Base-by-base conservation (phyloP, 345 rosid genomes). In the Eutrema heterophyllum region DNA sequence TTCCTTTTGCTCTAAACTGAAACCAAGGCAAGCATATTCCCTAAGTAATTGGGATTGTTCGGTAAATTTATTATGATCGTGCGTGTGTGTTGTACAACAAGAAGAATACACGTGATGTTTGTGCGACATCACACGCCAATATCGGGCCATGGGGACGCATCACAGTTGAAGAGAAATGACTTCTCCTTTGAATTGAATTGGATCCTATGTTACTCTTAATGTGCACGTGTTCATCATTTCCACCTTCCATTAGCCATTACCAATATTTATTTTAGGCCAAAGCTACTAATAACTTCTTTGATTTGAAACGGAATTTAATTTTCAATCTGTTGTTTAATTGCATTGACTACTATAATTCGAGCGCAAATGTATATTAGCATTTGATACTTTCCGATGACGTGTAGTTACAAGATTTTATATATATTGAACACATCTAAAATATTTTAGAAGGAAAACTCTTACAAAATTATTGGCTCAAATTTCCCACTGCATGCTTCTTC, bases 91-190 rank as follows among this genome's bases (percentile, higher is more conserved):
- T 48, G 72, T 66, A 66, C 41, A 39, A 48, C 9, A 57, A 58
- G 26, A 38, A 66, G 52, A 74, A 29, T 46, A 50, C 78, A 74
- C 78, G 72, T 74, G 72, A 57, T 57, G 53, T 57, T 74, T 48
- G 72, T 74, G 66, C 67, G 72, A 66, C 72, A 48, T 74, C 67
- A 74, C 72, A 74, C 78, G 72, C 61, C 60, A 74, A 74, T 57
- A 44, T 73, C 65, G 58, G 78, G 51, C 45, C 43, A 74, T 66
- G 72, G 78, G 72, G 78, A 74, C 72, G 58, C 29, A 74, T 58
- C 43, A 74, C 59, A 74, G 60, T 49, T 66, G 53, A 57, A 57
- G 67, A 66, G 78, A 74, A 74, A 66, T n/a, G 66, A 74, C 78
- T 49, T 74, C 52, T 74, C 58, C 78, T 66, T 58, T 58, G 58